A percentile compares a stretch with the other conserved stretches of the same genome.
These are phyloP conservation scores for Backusella parvicylindrica DNA, from an alignment of 192 early-diverging fungal genomes.

Conservation along the genomic window DNA sequence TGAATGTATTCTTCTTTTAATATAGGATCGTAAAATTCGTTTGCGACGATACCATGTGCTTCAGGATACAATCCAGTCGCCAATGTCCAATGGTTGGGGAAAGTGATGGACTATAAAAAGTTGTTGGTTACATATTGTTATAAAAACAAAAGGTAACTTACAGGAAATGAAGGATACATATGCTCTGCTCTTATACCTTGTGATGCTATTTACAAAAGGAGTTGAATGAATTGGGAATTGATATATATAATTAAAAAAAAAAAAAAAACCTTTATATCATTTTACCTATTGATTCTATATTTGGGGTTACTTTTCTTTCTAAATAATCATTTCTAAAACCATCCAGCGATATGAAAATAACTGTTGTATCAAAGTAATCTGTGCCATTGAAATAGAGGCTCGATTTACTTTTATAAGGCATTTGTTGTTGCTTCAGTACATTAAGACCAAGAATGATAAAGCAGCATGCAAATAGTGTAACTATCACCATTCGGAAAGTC, in stretches of 20 bases:
- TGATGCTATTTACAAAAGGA: conserved; percentile 21
- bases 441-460: neutral
- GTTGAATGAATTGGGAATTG: neutral
- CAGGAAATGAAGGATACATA: conserved; percentile 72
- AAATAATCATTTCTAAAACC: conserved; percentile 87
- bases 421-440: neutral
- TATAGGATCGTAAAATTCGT: conserved; percentile 74
- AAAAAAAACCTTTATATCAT: no score
- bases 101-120: conserved; percentile 61
- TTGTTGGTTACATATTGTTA: neutral
- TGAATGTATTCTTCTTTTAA: conserved; percentile 77
- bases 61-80: conserved; percentile 93
- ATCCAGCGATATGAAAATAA: conserved; percentile 86
- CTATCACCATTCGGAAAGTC: neutral
- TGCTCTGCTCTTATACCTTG: conserved; percentile 53
- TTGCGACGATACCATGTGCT: conserved; percentile 87
- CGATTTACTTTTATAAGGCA: neutral
- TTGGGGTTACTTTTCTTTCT: conserved; percentile 67
- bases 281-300: conserved; percentile 54
- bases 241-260: no score
- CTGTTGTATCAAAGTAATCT: conserved; percentile 58
- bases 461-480: neutral
- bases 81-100: conserved; percentile 92
- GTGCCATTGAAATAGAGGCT: conserved; percentile 55
- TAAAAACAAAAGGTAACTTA: no score